These are phyloP conservation scores for Kwoniella mangroviensis DNA, from an alignment of 768 basidiomycete species.

Conservation along the genomic window DNA sequence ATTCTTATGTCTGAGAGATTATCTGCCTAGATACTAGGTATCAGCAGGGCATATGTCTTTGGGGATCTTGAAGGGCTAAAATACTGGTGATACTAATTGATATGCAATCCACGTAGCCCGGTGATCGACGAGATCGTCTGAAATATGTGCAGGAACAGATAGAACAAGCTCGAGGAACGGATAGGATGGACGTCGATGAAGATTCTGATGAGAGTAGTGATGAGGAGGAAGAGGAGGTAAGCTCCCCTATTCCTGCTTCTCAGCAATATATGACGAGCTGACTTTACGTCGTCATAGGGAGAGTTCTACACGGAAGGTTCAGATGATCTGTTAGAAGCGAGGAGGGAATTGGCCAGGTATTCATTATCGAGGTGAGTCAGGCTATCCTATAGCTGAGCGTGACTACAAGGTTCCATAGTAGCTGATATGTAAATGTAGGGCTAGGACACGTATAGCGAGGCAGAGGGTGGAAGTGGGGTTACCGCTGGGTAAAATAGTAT, in stretches of 20 bases:
- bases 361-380: constrained; percentile 85
- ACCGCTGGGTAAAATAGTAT: constrained; percentile 85
- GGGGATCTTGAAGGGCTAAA: no score
- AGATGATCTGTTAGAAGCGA: constrained; percentile 80
- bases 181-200: constrained; percentile 64
- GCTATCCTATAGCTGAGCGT: neutral
- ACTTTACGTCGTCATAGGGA: constrained; percentile 61
- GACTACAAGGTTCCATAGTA: neutral
- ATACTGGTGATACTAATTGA: no score
- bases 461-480: constrained; percentile 88
- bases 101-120: no score
- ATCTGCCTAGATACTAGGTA: no score
- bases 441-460: constrained; percentile 88
- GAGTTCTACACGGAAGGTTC: constrained; percentile 96
- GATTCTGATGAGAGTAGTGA: constrained; percentile 62
- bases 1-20: neutral
- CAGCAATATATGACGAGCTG: constrained; percentile 18
- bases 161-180: constrained; percentile 81
- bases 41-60: no score
- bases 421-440: constrained; percentile 69
- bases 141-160: constrained; percentile 95
- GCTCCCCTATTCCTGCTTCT: neutral
- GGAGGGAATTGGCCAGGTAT: constrained; percentile 85
- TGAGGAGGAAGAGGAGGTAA: constrained; percentile 51
- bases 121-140: constrained; percentile 92